Conservation (phyloP, 116 monocot species). For the Dioscorea cayenensis region DNA sequence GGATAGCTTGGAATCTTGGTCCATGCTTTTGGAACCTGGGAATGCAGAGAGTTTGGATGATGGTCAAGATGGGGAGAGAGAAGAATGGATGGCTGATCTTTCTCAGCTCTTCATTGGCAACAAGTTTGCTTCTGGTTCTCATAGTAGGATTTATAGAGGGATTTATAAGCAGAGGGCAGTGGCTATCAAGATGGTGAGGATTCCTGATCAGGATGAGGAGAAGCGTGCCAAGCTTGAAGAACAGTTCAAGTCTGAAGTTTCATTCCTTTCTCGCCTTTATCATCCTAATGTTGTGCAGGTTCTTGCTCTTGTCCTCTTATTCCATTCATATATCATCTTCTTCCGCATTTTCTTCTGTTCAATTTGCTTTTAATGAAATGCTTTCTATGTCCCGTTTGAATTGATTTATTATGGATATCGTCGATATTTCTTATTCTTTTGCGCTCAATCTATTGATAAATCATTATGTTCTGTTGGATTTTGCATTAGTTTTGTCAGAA, state of each 20-base stretch:
- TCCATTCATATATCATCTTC: too few species aligned
- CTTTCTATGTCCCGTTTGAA: too few species aligned
- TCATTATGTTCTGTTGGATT: too few species aligned
- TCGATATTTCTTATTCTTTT: too few species aligned
- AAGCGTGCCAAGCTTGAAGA: conserved; percentile 45
- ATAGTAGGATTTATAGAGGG: conserved; percentile 87
- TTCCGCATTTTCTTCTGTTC: too few species aligned
- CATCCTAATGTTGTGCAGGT: conserved; percentile 97
- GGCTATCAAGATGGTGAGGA: conserved; percentile 87
- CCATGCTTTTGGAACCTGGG: conserved; percentile 68
- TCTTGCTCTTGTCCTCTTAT: background rate
- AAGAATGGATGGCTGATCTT: conserved; percentile 92
- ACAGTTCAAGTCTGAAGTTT: conserved; percentile 83
- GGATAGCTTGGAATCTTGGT: conserved; percentile 92
- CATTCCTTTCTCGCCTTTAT: conserved; percentile 67
- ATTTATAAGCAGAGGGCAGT: conserved; percentile 89
- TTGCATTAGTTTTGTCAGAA: too few species aligned
- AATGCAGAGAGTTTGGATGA: conserved; percentile 19
- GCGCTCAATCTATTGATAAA: too few species aligned
- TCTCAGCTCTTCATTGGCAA: conserved; percentile 90
- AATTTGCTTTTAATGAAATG: too few species aligned
- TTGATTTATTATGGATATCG: too few species aligned
- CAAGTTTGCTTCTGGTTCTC: conserved; percentile 84
- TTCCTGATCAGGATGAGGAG: conserved; percentile 61
- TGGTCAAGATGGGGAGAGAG: conserved; percentile 22